Percentiles rank a stretch among this genome's conserved stretches.
These are phyloP conservation scores for Cercophora sp. DNA, from an alignment of 495 filamentous ascomycete genomes.

Conservation along the genomic window DNA sequence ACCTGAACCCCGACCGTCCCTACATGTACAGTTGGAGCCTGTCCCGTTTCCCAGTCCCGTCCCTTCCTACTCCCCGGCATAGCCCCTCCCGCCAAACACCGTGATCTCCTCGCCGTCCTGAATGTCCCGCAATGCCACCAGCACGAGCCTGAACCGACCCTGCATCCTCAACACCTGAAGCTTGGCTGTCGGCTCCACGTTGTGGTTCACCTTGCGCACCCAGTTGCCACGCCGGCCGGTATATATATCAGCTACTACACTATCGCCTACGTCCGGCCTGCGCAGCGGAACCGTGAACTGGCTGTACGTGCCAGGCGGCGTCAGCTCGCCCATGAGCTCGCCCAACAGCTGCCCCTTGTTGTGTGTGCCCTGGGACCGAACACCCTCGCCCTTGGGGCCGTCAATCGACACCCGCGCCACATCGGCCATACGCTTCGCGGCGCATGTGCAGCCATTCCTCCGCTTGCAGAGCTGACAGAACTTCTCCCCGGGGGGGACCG, in stretches of 20 bases:
- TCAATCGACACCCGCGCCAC: constrained; percentile 2
- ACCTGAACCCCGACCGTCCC: too few species aligned
- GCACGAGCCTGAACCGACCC: constrained; percentile 24
- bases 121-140: constrained; percentile 21
- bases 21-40: too few species aligned
- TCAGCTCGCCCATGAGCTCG: constrained; percentile 28
- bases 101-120: constrained; percentile 27
- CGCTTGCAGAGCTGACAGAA: constrained; percentile 20
- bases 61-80: neutral
- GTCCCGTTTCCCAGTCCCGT: too few species aligned
- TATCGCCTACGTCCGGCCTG: constrained; percentile 22
- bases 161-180: constrained; percentile 23
- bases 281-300: constrained; percentile 24
- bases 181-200: constrained; percentile 15
- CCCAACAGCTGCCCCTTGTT: constrained; percentile 17
- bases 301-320: constrained; percentile 13
- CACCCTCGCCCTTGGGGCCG: constrained; percentile 14
- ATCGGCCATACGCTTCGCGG: constrained; percentile 15
- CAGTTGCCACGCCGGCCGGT: constrained; percentile 26
- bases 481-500: constrained; percentile 4
- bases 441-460: constrained; percentile 18
- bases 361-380: constrained; percentile 19
- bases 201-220: constrained; percentile 29
- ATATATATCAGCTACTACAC: constrained; percentile 27
- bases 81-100: constrained; percentile 24